phyloP scores from a whole-genome alignment of 176 grass and related monocot species.

The Zoysia pacifica region DNA sequence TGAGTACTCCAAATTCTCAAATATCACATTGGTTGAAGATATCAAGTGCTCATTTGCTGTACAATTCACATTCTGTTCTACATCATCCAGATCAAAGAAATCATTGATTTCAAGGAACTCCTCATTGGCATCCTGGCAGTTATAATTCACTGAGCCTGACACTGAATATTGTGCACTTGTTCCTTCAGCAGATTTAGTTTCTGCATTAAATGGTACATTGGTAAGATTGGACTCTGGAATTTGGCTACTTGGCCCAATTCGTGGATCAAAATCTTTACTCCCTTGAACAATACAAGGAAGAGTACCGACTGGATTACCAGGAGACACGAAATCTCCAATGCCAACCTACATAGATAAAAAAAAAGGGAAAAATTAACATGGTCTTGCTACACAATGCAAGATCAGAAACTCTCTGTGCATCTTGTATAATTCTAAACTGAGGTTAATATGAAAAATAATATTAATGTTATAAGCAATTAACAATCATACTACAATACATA shows the following conservation, averaged over 20 bases:
- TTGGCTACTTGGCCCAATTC: slow-evolving; percentile 22
- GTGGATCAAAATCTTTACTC: slow-evolving; percentile 32
- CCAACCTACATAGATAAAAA: slow-evolving; percentile 24
- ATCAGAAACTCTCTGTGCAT: no score
- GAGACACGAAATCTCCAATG: slow-evolving; percentile 12
- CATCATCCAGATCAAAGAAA: slow-evolving; percentile 58
- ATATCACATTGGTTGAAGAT: slow-evolving; percentile 30
- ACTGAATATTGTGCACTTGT: slow-evolving; percentile 27
- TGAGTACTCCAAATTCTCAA: slow-evolving; percentile 51
- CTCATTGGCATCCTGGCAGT: slow-evolving; percentile 44
- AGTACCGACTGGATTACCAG: slow-evolving; percentile 16
- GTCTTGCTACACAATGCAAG: no score
- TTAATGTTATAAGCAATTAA: neutral
- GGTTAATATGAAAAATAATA: no score
- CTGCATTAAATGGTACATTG: slow-evolving; percentile 28
- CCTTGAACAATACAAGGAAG: slow-evolving; percentile 42
- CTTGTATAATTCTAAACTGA: no score
- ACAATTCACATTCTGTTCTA: slow-evolving; percentile 41
- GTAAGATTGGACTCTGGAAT: slow-evolving; percentile 51
- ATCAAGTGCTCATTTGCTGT: slow-evolving; percentile 32
- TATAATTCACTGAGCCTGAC: slow-evolving; percentile 30
- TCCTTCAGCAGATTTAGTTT: slow-evolving; percentile 38
- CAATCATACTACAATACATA: neutral
- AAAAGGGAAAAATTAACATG: neutral
- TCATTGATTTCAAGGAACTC: slow-evolving; percentile 94